A percentile compares a stretch with the other conserved stretches of the same genome.
Evolutionary conservation across 768 basidiomycete genomes (phyloP).

Genomic region (Tephrocybe rancida): DNA sequence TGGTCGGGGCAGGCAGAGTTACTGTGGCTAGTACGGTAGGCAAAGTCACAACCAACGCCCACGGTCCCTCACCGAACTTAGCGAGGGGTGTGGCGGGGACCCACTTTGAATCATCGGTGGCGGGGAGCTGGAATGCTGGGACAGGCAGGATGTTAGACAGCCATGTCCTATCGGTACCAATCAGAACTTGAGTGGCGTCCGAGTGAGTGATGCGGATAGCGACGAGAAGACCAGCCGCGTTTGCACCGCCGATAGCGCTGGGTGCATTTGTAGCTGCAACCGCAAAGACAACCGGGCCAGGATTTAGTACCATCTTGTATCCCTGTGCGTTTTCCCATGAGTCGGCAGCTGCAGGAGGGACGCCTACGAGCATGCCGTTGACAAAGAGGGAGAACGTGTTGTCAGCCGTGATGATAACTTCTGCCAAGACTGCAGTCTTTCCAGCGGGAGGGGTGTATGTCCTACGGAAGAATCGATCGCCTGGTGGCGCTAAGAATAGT

Average conservation of each 20-base stretch:
- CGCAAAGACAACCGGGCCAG: slow-evolving; percentile 16
- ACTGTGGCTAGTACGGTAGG: slow-evolving; percentile 9
- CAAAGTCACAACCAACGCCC: slow-evolving; percentile 6
- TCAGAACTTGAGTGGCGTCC: slow-evolving; percentile 10
- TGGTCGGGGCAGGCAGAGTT: slow-evolving; percentile 4
- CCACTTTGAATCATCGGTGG: slow-evolving; percentile 15
- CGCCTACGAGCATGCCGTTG: slow-evolving; percentile 12
- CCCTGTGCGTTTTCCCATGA: slow-evolving; percentile 16
- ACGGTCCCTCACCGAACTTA: slow-evolving; percentile 12
- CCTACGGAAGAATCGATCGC: slow-evolving; percentile 10
- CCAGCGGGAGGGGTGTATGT: slow-evolving; percentile 14
- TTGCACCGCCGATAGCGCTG: not conserved
- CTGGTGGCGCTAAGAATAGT: slow-evolving; percentile 6
- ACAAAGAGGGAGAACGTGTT: slow-evolving; percentile 13
- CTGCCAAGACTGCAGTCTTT: slow-evolving; percentile 13
- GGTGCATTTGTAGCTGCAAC: slow-evolving; percentile 14
- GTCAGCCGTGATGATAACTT: slow-evolving; percentile 15
- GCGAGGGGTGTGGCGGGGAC: slow-evolving; percentile 7
- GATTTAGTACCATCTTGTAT: slow-evolving; percentile 11
- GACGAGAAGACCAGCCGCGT: slow-evolving; percentile 14
- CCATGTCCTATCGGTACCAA: slow-evolving; percentile 10
- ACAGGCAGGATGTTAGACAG: slow-evolving; percentile 1
- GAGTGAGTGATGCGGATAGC: slow-evolving; percentile 17
- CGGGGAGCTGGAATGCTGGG: slow-evolving; percentile 10
- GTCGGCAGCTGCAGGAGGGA: slow-evolving; percentile 1